Evolutionary conservation across 805 yeast genomes (phyloP).

Genomic region (Spathaspora gorwiae): DNA sequence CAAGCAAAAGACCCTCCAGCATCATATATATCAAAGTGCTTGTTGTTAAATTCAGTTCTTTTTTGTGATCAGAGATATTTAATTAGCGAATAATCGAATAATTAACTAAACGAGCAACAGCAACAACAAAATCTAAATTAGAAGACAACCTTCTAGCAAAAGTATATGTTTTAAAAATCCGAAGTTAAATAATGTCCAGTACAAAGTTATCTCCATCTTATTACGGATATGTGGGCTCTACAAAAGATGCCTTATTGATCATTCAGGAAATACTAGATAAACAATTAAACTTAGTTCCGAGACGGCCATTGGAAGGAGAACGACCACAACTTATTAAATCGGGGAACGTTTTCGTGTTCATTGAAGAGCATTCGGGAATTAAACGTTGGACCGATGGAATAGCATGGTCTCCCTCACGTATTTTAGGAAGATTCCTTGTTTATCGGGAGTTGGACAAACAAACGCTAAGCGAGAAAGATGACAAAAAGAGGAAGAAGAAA

Average conservation of each 20-base stretch:
- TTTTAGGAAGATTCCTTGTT: conserved; percentile 77
- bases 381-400: conserved; percentile 97
- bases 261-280: conserved; percentile 75
- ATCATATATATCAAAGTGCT: too few relatives aligned
- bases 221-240: conserved; percentile 72
- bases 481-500: conserved; percentile 35
- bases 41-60: too few relatives aligned
- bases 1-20: too few relatives aligned
- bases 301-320: conserved; percentile 83
- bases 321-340: conserved; percentile 59
- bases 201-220: conserved; percentile 49
- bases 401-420: conserved; percentile 88
- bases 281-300: conserved; percentile 54
- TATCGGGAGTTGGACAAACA: conserved; percentile 60
- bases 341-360: conserved; percentile 80
- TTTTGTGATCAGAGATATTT: too few relatives aligned
- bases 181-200: conserved; percentile 3
- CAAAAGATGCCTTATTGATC: conserved; percentile 76
- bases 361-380: conserved; percentile 77
- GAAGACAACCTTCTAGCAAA: too few relatives aligned
- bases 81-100: too few relatives aligned
- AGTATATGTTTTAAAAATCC: too few relatives aligned
- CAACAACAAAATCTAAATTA: too few relatives aligned
- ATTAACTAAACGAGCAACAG: too few relatives aligned
- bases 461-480: conserved; percentile 41